Conservation (phyloP, 2,329 filamentous ascomycete genomes). For the Simplicillium aogashimaense region DNA sequence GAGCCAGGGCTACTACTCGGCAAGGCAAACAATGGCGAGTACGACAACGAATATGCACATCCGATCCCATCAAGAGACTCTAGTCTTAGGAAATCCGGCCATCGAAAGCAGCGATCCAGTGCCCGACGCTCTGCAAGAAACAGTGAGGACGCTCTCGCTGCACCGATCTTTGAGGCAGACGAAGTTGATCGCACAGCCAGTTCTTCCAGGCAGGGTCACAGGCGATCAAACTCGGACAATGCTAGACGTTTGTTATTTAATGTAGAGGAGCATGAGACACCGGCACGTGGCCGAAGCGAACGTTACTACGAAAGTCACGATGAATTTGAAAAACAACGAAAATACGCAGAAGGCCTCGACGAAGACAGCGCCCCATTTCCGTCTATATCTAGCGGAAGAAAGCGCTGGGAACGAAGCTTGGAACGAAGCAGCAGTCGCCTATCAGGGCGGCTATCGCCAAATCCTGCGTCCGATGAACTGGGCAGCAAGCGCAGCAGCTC, state of each 20-base stretch:
- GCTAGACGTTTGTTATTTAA: conserved; percentile 6
- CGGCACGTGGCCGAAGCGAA: conserved; percentile 17
- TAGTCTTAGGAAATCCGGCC: conserved; percentile 50
- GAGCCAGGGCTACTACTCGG: conserved; percentile 28
- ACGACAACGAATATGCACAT: conserved; percentile 28
- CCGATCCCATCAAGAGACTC: conserved; percentile 59
- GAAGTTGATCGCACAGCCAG: conserved; percentile 15
- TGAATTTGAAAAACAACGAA: conserved; percentile 11
- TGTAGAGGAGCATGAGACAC: conserved; percentile 7
- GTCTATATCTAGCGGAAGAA: conserved; percentile 51
- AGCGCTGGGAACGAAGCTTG: conserved; percentile 37
- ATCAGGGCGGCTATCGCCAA: conserved; percentile 39
- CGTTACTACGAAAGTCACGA: conserved; percentile 13
- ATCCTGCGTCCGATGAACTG: conserved; percentile 28
- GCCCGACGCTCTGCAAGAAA: conserved; percentile 39
- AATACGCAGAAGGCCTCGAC: conserved; percentile 10
- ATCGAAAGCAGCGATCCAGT: conserved; percentile 39
- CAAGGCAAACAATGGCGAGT: conserved; percentile 14
- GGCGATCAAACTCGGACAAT: conserved; percentile 5
- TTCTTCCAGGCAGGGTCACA: conserved; percentile 1
- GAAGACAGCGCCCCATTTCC: conserved; percentile 64
- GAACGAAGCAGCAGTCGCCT: conserved; percentile 34
- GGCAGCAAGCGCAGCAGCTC: conserved; percentile 46
- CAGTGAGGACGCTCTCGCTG: conserved; percentile 24
- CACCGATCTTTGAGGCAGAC: conserved; percentile 32